Percentiles rank a stretch among this genome's conserved stretches.
These are phyloP conservation scores for Hydrangea macrophylla DNA, from an alignment of 148 eudicot species.

Conservation along the genomic window DNA sequence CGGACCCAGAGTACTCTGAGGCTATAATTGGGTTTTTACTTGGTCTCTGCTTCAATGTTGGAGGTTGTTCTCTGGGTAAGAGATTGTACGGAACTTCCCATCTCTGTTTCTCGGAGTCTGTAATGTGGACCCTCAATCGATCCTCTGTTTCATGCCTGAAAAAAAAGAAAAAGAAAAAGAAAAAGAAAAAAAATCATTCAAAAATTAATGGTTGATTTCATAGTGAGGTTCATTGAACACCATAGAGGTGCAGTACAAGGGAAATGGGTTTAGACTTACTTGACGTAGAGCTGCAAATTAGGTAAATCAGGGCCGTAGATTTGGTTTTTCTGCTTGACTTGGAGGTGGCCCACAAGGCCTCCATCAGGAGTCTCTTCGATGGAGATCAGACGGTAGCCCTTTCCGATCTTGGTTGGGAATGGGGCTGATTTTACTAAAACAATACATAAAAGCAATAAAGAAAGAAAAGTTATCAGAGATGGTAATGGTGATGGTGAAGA, in stretches of 20 bases:
- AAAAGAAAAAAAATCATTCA: no score
- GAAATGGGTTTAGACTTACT: slow-evolving; percentile 36
- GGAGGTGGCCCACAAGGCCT: slow-evolving; percentile 71
- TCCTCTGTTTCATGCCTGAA: slow-evolving; percentile 85
- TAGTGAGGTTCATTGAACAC: not conserved
- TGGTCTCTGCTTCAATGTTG: slow-evolving; percentile 38
- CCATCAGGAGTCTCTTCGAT: slow-evolving; percentile 68
- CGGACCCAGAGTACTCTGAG: slow-evolving; percentile 43
- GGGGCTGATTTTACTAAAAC: slow-evolving; percentile 16
- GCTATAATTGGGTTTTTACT: slow-evolving; percentile 43
- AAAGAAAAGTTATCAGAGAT: not conserved
- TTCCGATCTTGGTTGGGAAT: slow-evolving; percentile 60
- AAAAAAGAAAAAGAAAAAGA: no score
- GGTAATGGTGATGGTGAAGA: not conserved
- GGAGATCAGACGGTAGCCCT: slow-evolving; percentile 79
- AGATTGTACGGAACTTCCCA: slow-evolving; percentile 96
- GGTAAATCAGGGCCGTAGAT: slow-evolving; percentile 89
- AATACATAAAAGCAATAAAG: not conserved
- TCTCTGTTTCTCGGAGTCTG: slow-evolving; percentile 74
- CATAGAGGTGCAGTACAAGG: not conserved
- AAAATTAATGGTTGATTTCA: no score
- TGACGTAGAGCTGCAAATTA: slow-evolving; percentile 70
- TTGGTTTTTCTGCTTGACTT: slow-evolving; percentile 56
- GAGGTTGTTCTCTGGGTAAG: slow-evolving; percentile 66
- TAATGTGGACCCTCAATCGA: slow-evolving; percentile 75